phyloP scores from a whole-genome alignment of 768 basidiomycete genomes.

The Boletus eberwhitei region DNA sequence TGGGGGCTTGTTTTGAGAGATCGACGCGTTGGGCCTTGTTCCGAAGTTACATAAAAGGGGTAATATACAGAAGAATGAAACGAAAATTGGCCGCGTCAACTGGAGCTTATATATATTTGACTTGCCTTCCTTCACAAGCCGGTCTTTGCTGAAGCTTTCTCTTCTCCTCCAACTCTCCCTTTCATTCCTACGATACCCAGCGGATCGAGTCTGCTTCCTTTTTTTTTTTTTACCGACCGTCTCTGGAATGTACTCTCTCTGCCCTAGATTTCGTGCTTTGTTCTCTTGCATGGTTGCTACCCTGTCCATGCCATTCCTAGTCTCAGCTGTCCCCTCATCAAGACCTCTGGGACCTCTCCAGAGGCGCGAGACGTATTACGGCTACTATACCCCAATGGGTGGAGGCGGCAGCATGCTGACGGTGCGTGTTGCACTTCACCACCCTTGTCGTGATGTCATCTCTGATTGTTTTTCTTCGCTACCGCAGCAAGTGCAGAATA shows the following conservation, averaged over 20 bases:
- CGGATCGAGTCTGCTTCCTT: not conserved
- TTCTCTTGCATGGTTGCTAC: constrained; percentile 7
- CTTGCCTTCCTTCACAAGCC: constrained; percentile 1
- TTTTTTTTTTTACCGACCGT: not conserved
- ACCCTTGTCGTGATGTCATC: not conserved
- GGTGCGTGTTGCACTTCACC: constrained; percentile 39
- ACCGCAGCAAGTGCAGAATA: constrained; percentile 48
- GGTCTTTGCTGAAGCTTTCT: not conserved
- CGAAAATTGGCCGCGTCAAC: not conserved
- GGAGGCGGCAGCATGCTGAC: constrained; percentile 70
- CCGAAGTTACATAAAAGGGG: constrained; percentile 9
- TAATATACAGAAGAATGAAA: not conserved
- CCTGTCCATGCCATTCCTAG: constrained; percentile 11
- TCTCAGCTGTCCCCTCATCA: constrained; percentile 2
- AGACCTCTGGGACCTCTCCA: constrained; percentile 7
- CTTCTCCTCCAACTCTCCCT: not conserved
- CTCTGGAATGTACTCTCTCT: constrained; percentile 1
- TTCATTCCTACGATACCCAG: not conserved
- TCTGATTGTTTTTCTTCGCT: not conserved
- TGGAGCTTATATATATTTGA: not conserved
- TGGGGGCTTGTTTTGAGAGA: not conserved
- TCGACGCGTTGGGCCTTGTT: not conserved
- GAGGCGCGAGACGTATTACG: constrained; percentile 32
- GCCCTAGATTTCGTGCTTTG: not conserved
- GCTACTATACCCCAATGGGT: constrained; percentile 56